Conservation (phyloP, 2,329 filamentous ascomycete species). For the Sclerotinia spermophila region DNA sequence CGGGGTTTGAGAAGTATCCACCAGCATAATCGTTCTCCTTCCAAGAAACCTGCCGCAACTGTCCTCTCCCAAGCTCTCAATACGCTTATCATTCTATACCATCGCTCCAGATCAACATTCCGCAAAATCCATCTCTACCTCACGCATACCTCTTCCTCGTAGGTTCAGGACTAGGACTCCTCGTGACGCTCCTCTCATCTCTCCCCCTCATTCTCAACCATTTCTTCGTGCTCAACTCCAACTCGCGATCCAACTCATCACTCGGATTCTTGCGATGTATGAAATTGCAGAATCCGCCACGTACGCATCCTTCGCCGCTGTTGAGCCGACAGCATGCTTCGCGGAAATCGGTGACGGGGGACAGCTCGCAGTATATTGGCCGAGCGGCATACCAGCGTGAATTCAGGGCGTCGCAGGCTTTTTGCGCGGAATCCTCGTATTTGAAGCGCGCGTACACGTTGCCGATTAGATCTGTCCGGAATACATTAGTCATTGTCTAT, state of each 20-base stretch:
- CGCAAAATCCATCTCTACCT: not conserved
- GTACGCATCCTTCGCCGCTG: constrained; percentile 88
- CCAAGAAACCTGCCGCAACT: not conserved
- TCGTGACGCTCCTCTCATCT: constrained; percentile 75
- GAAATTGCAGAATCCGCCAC: constrained; percentile 98
- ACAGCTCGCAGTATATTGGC: constrained; percentile 97
- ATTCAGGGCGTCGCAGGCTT: constrained; percentile 91
- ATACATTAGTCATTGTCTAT: not conserved
- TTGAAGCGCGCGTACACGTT: constrained; percentile 99
- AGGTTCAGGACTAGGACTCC: constrained; percentile 85
- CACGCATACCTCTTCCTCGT: constrained; percentile 63
- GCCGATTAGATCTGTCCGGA: constrained; percentile 74
- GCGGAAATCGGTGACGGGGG: constrained; percentile 94
- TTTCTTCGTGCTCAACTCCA: constrained; percentile 90
- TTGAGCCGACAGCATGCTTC: constrained; percentile 97
- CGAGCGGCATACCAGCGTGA: constrained; percentile 94
- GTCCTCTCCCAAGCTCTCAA: not conserved
- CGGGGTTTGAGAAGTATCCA: not conserved
- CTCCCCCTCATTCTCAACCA: constrained; percentile 83
- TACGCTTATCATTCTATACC: not conserved
- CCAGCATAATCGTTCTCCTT: not conserved
- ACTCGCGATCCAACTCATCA: constrained; percentile 81
- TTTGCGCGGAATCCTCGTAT: constrained; percentile 94
- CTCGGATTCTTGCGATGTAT: constrained; percentile 96
- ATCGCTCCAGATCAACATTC: not conserved